A percentile compares a stretch with the other conserved stretches of the same genome.
Evolutionary conservation across 2,329 filamentous ascomycete species (phyloP).

Genomic region (Fusarium globosum): DNA sequence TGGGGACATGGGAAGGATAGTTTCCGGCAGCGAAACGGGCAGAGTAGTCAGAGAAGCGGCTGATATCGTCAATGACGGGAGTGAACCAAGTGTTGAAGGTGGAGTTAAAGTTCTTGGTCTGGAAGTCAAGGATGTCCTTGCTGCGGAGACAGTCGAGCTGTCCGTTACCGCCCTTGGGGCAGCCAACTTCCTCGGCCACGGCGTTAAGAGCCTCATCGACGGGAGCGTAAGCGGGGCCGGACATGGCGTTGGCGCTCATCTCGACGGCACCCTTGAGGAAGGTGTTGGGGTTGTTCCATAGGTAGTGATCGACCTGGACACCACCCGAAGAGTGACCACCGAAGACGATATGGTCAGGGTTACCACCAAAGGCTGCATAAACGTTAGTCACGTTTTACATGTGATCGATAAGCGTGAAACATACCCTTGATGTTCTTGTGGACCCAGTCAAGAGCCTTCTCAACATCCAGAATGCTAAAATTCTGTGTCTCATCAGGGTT

Average conservation of each 20-base stretch:
- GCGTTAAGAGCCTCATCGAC: slow-evolving; percentile 51
- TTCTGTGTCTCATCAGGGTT: slow-evolving; percentile 38
- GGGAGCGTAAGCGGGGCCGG: slow-evolving; percentile 54
- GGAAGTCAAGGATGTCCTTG: slow-evolving; percentile 39
- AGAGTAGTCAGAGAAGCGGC: slow-evolving; percentile 49
- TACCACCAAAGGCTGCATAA: slow-evolving; percentile 54
- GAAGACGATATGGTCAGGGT: slow-evolving; percentile 58
- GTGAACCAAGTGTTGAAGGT: slow-evolving; percentile 57
- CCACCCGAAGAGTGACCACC: slow-evolving; percentile 55
- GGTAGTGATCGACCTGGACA: slow-evolving; percentile 55
- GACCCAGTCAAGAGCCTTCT: slow-evolving; percentile 44
- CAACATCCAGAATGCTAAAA: slow-evolving; percentile 42
- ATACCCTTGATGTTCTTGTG: slow-evolving; percentile 39
- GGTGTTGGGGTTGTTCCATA: slow-evolving; percentile 54
- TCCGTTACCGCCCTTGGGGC: slow-evolving; percentile 43
- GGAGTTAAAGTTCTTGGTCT: slow-evolving; percentile 42
- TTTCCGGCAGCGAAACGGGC: slow-evolving; percentile 28
- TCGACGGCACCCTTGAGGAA: slow-evolving; percentile 53
- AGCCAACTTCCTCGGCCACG: slow-evolving; percentile 52
- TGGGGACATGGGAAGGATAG: slow-evolving; percentile 50
- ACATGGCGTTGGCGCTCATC: slow-evolving; percentile 57
- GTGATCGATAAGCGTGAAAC: background rate
- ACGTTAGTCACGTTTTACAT: background rate
- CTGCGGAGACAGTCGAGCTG: slow-evolving; percentile 54
- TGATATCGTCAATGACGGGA: slow-evolving; percentile 51